Evolutionary conservation across 2,329 filamentous ascomycete species (phyloP), one percentile per base, ranked within the genome.

Genomic region (Venturia aucupariae): DNA sequence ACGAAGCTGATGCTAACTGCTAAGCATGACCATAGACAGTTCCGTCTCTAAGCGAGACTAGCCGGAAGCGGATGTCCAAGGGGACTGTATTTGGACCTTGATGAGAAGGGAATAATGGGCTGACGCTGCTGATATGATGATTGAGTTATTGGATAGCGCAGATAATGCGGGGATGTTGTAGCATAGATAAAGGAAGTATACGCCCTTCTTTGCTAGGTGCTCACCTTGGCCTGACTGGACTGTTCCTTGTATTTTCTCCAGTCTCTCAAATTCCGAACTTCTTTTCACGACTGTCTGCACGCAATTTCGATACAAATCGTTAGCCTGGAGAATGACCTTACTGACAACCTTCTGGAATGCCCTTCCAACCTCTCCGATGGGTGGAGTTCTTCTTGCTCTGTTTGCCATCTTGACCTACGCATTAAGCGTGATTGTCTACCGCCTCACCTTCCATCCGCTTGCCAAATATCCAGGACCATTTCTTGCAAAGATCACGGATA

Each of bases 401-500:
- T 15, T 35, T 57, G 30, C 19, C 17, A 11, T 35, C n/a, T 57
- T 17, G 27, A 35, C 51, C 24, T 63, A 59, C 22, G 27, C 42
- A 17, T 11, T 62, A 24, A 39, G 39, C 19, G 63, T 67, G 6
- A 54, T 67, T 38, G 44, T 66, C 7, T 67, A 66, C 19, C 42
- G 65, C 6, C 59, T 66, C 19, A 61, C 55, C 6, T 24, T 67
- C n/a, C 65, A 67, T 61, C 66, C 67, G 22, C 62, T 68, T 15
- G 66, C 67, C n/a, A 67, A 65, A 59, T 68, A 64, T 55, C 67
- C 67, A 24, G 67, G 67, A 0, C 67, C 62, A 2, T 68, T 72
- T 54, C 69, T 68, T 65, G 69, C 70, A n/a, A 68, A 67, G 19
- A 46, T 72, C 17, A 68, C 67, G 0, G 64, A 65, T 30, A 38